Base-by-base conservation (phyloP, 139 green algal genomes). In the Volvox reticuliferus region DNA sequence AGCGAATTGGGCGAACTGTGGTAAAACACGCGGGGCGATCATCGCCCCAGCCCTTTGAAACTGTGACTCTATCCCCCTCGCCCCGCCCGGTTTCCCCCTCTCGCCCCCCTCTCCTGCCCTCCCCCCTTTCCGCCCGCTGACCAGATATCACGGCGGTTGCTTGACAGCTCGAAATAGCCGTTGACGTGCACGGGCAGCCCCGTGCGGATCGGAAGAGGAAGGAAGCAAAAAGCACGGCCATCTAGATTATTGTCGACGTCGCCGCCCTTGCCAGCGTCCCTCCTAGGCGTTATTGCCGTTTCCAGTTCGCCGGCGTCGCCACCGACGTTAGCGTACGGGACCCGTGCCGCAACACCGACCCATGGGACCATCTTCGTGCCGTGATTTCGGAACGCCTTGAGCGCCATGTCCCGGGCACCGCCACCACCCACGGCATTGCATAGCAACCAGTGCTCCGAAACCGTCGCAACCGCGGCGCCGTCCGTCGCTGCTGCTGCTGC, bases 151-250 rank as follows among this genome's bases (percentile, higher is more conserved):
- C 95, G 89, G 30, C 96, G 93, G 92, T 98, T 98, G 86, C 92
- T 96, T 68, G 90, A 95, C 36, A 98, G 95, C 94, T 98, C 97
- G 84, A 98, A 98, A 87, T 96, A 97, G 37, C 89, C 96, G 90
- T 98, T 98, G 78, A 98, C 89, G 75, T 97, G 95, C 44, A 97
- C 94, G 0, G 96, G 95, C 68, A 98, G 95, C 2, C 92, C 92
- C 0, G 95, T 98, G 20, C 28, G 44, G 22, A 97, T 83, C 6
- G 97, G 97, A 28, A 98, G 95, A 14, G 96, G 97, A 82, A 98
- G 93, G 92, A 98, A 98, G 91, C 96, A 98, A 84, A 97, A 98
- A 1, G 97, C 97, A 19, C 91, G 93, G 28, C 96, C 96, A 2
- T 86, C 89, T 13, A 80, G 33, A 21, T 18, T 76, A n/a, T 6